Evolutionary conservation across 805 yeast species (phyloP).

Genomic region (Grigorovia humatica): DNA sequence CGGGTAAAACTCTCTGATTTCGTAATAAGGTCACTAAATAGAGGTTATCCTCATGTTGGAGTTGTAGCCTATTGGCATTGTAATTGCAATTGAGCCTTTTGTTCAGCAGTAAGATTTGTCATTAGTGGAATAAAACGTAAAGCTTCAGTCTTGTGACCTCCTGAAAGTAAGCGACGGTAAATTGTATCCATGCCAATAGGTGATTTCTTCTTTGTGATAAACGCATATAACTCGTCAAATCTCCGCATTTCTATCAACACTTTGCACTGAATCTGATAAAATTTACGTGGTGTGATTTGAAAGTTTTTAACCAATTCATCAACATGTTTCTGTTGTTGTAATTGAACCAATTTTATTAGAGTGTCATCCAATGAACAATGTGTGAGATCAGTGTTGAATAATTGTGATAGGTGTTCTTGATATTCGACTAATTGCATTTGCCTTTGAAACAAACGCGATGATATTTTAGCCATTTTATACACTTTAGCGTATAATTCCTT

Average conservation of each 20-base stretch:
- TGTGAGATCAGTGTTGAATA: constrained; percentile 32
- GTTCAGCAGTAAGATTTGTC: constrained; percentile 33
- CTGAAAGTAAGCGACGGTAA: constrained; percentile 40
- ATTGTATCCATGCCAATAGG: constrained; percentile 67
- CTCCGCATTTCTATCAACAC: constrained; percentile 37
- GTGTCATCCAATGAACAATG: constrained; percentile 41
- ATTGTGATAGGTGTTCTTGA: constrained; percentile 37
- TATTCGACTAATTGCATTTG: constrained; percentile 34
- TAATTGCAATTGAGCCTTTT: constrained; percentile 41
- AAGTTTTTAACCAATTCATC: constrained; percentile 40
- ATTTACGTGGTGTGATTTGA: constrained; percentile 46
- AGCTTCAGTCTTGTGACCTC: constrained; percentile 51
- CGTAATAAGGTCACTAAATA: no score
- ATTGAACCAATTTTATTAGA: constrained; percentile 33
- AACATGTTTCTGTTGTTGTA: constrained; percentile 43
- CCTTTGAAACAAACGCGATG: constrained; percentile 20
- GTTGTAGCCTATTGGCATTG: constrained; percentile 28
- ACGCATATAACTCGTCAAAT: constrained; percentile 46
- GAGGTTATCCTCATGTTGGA: not conserved
- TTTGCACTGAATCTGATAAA: constrained; percentile 43
- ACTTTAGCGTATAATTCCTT: constrained; percentile 22
- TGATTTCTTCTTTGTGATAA: constrained; percentile 43
- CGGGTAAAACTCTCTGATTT: not conserved
- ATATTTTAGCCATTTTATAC: constrained; percentile 22
- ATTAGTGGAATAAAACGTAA: constrained; percentile 49